Base-by-base conservation (phyloP, 2,329 filamentous ascomycete genomes). In the Neoascochyta sp. region DNA sequence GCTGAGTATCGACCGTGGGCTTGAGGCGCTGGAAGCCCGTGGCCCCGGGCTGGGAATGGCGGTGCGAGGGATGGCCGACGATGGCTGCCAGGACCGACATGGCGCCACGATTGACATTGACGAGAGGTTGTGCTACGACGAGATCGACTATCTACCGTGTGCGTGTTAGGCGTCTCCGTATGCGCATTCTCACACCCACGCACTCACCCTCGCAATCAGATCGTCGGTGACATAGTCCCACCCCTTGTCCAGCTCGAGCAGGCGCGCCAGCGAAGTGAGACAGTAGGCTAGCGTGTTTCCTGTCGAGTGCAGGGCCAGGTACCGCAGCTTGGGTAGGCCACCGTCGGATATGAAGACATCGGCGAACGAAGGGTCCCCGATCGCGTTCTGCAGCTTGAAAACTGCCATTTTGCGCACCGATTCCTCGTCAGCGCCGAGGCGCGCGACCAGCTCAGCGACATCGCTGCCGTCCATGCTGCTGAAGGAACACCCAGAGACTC, bases 261-360 rank as follows among this genome's bases (percentile, higher is more conserved):
- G 68, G 34, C 88, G 78, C 34, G 82, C 86, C 51, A 96, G 75
- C 52, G 86, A 92, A 47, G 94, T 90, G 38, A 98, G 72, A 40
- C 89, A 86, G 67, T 98, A 98, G 39, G 92, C 92, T 57, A 98
- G 73, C 1, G 92, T 96, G 64, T 98, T 98, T 36, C 92, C 92
- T 34, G 78, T 85, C 16, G 89, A 81, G 45, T 79, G 78, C 72
- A 96, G 80, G 43, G 92, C 87, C 31, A 96, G 73, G 34, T 85
- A 80, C 30, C 87, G 80, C 52, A 98, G 69, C 47, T 90, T 80
- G 46, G 80, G 74, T 44, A 96, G 73, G 4, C 92, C 92, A 34
- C 88, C 88, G 27, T 88, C 85, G 29, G 83, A 80, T 41, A 96
- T 94, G 68, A 98, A 98, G 50, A 93, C 81, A 63, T 96, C 92